phyloP scores from a whole-genome alignment of 495 filamentous ascomycete species.

The Ascobolus immersus region DNA sequence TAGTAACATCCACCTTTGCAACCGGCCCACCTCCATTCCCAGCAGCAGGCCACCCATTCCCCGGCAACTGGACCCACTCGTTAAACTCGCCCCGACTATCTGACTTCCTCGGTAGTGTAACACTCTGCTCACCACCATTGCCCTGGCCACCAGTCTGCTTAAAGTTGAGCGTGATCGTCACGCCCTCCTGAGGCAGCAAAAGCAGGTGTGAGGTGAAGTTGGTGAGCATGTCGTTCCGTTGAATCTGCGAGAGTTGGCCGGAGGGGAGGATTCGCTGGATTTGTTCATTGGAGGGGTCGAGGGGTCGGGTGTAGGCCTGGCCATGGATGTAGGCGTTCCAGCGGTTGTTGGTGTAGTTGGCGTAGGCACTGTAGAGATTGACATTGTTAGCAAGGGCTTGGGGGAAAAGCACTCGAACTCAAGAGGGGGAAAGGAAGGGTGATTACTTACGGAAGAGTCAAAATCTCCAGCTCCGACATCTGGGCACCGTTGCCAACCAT shows the following conservation, averaged over 20 bases:
- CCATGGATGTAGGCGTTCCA: conserved; percentile 58
- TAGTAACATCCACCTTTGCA: no score
- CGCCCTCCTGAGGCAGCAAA: conserved; percentile 39
- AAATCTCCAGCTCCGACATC: conserved; percentile 38
- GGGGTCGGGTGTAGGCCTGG: conserved; percentile 53
- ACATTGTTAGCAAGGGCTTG: neutral
- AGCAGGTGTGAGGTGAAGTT: conserved; percentile 49
- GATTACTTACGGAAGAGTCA: conserved; percentile 37
- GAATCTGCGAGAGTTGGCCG: conserved; percentile 31
- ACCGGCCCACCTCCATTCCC: no score
- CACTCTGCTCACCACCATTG: conserved; percentile 8
- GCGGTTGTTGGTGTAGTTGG: conserved; percentile 48
- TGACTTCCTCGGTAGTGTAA: no score
- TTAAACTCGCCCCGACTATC: no score
- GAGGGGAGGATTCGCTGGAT: conserved; percentile 46
- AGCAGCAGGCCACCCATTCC: no score
- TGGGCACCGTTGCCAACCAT: conserved; percentile 29
- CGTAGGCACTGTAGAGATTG: conserved; percentile 31
- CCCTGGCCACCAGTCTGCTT: conserved; percentile 22
- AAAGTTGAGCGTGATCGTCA: conserved; percentile 29
- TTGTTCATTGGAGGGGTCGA: conserved; percentile 35
- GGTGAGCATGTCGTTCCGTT: conserved; percentile 31
- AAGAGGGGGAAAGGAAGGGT: neutral
- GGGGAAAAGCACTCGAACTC: neutral
- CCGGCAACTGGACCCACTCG: no score